Conservation (phyloP, 768 basidiomycete species). For the Boletus rubropictus region DNA sequence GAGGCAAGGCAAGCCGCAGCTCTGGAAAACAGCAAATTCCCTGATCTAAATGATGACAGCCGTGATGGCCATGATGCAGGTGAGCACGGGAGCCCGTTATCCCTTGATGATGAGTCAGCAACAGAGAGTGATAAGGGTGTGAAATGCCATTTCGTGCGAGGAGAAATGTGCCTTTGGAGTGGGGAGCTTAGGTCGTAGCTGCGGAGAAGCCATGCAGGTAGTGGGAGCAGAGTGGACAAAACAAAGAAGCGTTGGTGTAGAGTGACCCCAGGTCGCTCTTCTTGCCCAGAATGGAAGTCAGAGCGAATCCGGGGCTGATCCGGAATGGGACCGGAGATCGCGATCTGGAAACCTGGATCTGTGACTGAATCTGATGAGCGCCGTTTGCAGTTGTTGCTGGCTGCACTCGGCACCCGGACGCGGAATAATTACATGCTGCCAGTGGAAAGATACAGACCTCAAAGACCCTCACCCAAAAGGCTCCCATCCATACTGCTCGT, state of each 20-base stretch:
- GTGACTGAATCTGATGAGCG: constrained; percentile 30
- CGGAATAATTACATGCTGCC: constrained; percentile 35
- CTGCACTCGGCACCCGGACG: constrained; percentile 35
- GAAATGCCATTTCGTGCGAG: constrained; percentile 7
- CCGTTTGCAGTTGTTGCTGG: constrained; percentile 34
- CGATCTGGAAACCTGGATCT: constrained; percentile 25
- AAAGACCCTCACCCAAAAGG: constrained; percentile 30
- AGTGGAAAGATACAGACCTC: constrained; percentile 32
- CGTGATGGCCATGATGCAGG: background rate
- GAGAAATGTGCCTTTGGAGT: background rate
- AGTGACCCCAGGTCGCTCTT: background rate
- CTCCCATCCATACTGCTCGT: constrained; percentile 27
- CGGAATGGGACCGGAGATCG: constrained; percentile 17
- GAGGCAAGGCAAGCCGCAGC: too few species aligned
- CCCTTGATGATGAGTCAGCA: constrained; percentile 11
- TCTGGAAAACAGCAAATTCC: too few species aligned
- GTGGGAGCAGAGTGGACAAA: constrained; percentile 12
- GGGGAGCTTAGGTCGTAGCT: constrained; percentile 9
- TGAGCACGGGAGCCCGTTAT: constrained; percentile 19
- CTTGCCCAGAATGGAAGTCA: background rate
- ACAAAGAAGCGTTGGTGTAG: background rate
- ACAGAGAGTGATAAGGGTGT: constrained; percentile 9
- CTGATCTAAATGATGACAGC: too few species aligned
- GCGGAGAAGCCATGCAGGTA: constrained; percentile 22
- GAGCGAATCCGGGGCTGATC: constrained; percentile 27